Base-by-base conservation (phyloP, 768 basidiomycete genomes). In the Termitomyces sp. region DNA sequence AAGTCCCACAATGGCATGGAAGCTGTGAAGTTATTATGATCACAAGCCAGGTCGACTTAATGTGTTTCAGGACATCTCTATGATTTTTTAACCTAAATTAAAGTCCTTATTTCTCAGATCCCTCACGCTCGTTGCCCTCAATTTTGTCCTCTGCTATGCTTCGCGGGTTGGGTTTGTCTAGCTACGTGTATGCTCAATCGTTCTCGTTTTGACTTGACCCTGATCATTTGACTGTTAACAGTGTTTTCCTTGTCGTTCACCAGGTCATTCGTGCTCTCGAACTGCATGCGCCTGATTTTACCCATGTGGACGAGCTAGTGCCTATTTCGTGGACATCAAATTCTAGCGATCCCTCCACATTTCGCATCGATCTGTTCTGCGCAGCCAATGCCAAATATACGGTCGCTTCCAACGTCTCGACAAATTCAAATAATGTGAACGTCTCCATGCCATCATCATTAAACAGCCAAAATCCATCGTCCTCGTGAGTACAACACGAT, bases 371-470 rank as follows among this genome's bases (percentile, higher is more conserved):
- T 7, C 9, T 53, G 33, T 30, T n/a, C 0, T 53, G 50, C 44
- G 20, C 13, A 26, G 3, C 0, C 18, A 1, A 2, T 1, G 2
- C 8, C 2, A n/a, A 24, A 2, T 13, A 2, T 16, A 0, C n/a
- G 1, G 4, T 46, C 8, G 18, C 2, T 24, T 7, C n/a, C 14
- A 20, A 6, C 6, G n/a, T 52, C n/a, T 26, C 18, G n/a, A 46
- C 32, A 43, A 18, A 16, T 10, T 32, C 16, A 14, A 0, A 4
- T 2, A 16, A n/a, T 7, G 2, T 0, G 32, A 14, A n/a, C n/a
- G 1, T 3, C 6, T 6, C 0, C n/a, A 16, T 28, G 1, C 16
- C 51, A 30, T 3, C 7, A 18, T 16, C 28, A 32, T 5, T 13
- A 14, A 9, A 28, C 16, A 38, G 36, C 1, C 26, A 6, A 4